These are phyloP conservation scores for Daedaleopsis sinensis DNA, from an alignment of 768 basidiomycete genomes.

Conservation along the genomic window DNA sequence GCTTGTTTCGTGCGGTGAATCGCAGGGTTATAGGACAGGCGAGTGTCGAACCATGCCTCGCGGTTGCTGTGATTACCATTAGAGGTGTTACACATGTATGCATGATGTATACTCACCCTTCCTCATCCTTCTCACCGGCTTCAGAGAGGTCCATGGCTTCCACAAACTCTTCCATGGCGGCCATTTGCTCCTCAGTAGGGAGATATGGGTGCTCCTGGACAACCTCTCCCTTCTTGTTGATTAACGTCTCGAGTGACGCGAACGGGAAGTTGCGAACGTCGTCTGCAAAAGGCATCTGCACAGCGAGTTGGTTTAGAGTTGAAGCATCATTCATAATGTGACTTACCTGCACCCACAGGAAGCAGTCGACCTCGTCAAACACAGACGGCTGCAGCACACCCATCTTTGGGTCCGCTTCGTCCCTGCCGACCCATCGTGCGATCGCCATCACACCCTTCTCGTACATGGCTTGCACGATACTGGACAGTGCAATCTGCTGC, in stretches of 20 bases:
- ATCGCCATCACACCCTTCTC: slow-evolving; percentile 71
- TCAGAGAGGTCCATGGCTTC: slow-evolving; percentile 87
- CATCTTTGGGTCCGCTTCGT: slow-evolving; percentile 82
- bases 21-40: slow-evolving; percentile 83
- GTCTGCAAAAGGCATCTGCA: slow-evolving; percentile 93
- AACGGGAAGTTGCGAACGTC: slow-evolving; percentile 90
- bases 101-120: slow-evolving; percentile 53
- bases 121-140: slow-evolving; percentile 74
- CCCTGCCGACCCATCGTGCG: slow-evolving; percentile 77
- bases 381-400: slow-evolving; percentile 69
- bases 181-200: slow-evolving; percentile 75
- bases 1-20: slow-evolving; percentile 93
- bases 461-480: slow-evolving; percentile 82
- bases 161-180: slow-evolving; percentile 87
- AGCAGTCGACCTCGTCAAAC: slow-evolving; percentile 68
- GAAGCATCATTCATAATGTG: neutral
- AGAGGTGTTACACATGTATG: neutral
- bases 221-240: slow-evolving; percentile 73
- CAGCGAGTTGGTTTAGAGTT: neutral
- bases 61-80: slow-evolving; percentile 46
- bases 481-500: slow-evolving; percentile 85
- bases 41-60: slow-evolving; percentile 75
- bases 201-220: slow-evolving; percentile 80
- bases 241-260: slow-evolving; percentile 72
- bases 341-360: slow-evolving; percentile 82